These are phyloP conservation scores for Cyberlindnera veronae DNA, from an alignment of 805 yeast genomes.

Conservation along the genomic window DNA sequence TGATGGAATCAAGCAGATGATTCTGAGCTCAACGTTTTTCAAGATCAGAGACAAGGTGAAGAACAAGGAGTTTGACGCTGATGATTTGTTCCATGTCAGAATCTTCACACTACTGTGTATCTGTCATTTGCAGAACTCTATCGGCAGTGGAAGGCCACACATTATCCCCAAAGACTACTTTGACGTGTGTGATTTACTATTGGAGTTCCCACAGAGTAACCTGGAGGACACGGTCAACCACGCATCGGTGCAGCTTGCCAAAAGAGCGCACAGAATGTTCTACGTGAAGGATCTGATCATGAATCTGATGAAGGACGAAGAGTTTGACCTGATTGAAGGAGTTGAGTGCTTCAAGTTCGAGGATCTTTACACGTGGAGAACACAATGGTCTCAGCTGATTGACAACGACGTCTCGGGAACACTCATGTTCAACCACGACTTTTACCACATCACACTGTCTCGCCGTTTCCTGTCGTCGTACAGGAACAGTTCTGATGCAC, in stretches of 20 bases:
- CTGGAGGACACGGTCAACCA: conserved; percentile 54
- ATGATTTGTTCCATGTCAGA: conserved; percentile 51
- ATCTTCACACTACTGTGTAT: conserved; percentile 51
- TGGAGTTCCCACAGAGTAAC: conserved; percentile 47
- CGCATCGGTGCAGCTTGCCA: conserved; percentile 44
- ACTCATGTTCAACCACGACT: conserved; percentile 45
- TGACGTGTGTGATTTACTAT: conserved; percentile 39
- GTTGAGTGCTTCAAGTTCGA: conserved; percentile 20
- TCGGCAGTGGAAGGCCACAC: conserved; percentile 47
- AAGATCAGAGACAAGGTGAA: conserved; percentile 36
- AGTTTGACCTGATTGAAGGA: conserved; percentile 15
- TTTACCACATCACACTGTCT: conserved; percentile 41
- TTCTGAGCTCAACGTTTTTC: conserved; percentile 44
- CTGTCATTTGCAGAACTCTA: conserved; percentile 47
- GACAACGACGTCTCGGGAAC: conserved; percentile 47
- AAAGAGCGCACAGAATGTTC: conserved; percentile 24
- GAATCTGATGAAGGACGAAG: conserved; percentile 22
- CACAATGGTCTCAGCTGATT: conserved; percentile 42
- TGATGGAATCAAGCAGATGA: conserved; percentile 46
- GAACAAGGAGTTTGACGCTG: conserved; percentile 28
- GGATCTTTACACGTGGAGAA: conserved; percentile 39
- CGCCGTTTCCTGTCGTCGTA: conserved; percentile 36
- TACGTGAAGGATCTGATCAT: conserved; percentile 22
- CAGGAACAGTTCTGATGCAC: conserved; percentile 20
- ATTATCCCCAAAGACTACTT: conserved; percentile 37